Evolutionary conservation across 2,329 filamentous ascomycete genomes (phyloP), one percentile per base, ranked within the genome.

Genomic region (Pseudogymnoascus sp.): DNA sequence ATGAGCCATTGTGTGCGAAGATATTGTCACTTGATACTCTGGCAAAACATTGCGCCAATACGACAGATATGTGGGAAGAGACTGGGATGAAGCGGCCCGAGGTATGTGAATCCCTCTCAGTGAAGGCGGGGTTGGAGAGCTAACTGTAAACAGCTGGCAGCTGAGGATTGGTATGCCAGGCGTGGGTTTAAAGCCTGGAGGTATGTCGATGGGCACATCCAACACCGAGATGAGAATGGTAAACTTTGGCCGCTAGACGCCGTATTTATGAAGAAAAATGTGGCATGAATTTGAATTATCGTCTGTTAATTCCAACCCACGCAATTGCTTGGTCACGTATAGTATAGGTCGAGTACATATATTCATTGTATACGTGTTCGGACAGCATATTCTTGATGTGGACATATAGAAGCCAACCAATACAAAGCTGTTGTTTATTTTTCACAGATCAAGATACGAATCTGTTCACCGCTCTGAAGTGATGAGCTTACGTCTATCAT

Each of bases 361-460:
- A 82, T 62, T 71, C 80, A 72, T 71, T 76, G 69, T 78, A 74
- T 60, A 78, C 77, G 21, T 21, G 21, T 21, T 21, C 21, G 3
- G 21, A 21, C 21, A 21, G 21, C 3, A 21, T 21, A 21, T 21
- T 52, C 21, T 21, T 6, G 9, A 55, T 6, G 13, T 18, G 5
- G 10, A 5, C 15, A 8, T 18, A 33, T 55, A 35, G n/a, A 33
- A 21, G n/a, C 29, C 29, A 55, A 18, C 15, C 48, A 3, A 55
- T 21, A 33, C 13, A 18, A 15, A 1, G 29, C 3, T 13, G 27
- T 5, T 55, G 29, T 15, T 13, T 3, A 2, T 9, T 8, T 33
- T 18, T n/a, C 29, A 18, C 45, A 4, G 25, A 55, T 18, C 7
- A 33, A 18, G n/a, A 33, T 33, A 33, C 15, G 5, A 33, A 13